Percentiles rank a stretch among this genome's conserved stretches.
Conservation (phyloP, 495 filamentous ascomycete genomes). For the Lophiotrema nucula region DNA sequence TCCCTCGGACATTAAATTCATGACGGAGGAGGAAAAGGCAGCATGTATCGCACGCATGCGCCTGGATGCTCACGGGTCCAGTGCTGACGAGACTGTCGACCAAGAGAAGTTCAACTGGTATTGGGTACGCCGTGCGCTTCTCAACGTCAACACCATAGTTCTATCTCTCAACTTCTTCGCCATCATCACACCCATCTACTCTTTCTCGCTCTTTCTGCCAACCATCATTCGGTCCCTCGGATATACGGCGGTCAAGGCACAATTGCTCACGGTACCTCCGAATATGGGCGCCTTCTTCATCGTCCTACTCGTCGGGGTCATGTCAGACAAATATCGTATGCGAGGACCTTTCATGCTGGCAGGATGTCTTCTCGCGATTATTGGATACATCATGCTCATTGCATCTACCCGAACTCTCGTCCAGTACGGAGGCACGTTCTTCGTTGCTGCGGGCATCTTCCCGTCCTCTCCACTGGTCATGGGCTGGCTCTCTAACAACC, state of each 20-base stretch:
- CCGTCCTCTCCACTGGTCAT: conserved; percentile 86
- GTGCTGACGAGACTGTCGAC: conserved; percentile 41
- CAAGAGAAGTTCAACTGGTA: conserved; percentile 49
- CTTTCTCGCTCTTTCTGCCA: conserved; percentile 86
- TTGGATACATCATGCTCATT: conserved; percentile 78
- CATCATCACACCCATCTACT: conserved; percentile 68
- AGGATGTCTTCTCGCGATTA: conserved; percentile 68
- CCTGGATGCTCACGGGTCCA: conserved; percentile 46
- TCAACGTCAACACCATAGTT: conserved; percentile 47
- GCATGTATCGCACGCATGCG: conserved; percentile 44
- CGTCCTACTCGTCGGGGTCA: conserved; percentile 70
- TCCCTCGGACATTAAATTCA: conserved; percentile 44
- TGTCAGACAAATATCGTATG: conserved; percentile 72
- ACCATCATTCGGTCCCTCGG: conserved; percentile 77
- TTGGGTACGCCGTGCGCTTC: conserved; percentile 45
- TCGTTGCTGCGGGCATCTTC: conserved; percentile 88
- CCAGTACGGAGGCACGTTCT: conserved; percentile 80
- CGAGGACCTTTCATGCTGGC: conserved; percentile 79
- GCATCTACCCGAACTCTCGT: conserved; percentile 56
- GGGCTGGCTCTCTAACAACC: conserved; percentile 87
- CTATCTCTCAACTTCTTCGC: conserved; percentile 46
- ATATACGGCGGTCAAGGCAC: conserved; percentile 65
- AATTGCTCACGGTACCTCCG: conserved; percentile 83
- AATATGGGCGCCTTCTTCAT: conserved; percentile 77
- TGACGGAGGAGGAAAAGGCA: conserved; percentile 42